Conservation (phyloP, 768 basidiomycete species). For the Dacryopinax primogenitus region DNA sequence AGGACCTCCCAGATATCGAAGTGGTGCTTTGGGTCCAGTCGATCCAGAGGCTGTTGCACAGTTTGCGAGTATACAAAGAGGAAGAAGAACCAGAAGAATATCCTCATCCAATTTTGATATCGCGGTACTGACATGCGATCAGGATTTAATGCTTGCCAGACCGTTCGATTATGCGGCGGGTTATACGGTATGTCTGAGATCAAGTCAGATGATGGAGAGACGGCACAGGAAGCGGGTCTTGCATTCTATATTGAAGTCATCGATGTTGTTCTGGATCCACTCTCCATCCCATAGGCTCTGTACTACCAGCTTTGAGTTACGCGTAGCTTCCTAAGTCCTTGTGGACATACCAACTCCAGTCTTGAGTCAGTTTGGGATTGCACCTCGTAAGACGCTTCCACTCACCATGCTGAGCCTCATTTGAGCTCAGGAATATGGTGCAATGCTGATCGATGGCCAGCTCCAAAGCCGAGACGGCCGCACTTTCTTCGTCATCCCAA, state of each 20-base stretch:
- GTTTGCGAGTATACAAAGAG: constrained; percentile 67
- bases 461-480: constrained; percentile 66
- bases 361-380: too few species aligned
- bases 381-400: neutral
- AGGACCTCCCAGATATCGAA: constrained; percentile 71
- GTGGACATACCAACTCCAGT: too few species aligned
- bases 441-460: constrained; percentile 86
- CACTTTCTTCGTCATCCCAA: constrained; percentile 62
- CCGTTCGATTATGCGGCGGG: constrained; percentile 38
- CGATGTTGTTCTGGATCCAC: constrained; percentile 64
- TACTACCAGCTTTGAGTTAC: constrained; percentile 46
- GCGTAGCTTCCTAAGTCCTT: too few species aligned
- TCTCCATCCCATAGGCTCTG: constrained; percentile 71
- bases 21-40: constrained; percentile 40
- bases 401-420: constrained; percentile 68
- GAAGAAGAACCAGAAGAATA: constrained; percentile 64
- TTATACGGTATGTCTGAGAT: constrained; percentile 53
- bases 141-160: constrained; percentile 65
- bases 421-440: constrained; percentile 72
- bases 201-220: constrained; percentile 13
- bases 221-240: constrained; percentile 18
- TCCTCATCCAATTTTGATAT: constrained; percentile 80
- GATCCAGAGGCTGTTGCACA: constrained; percentile 71
- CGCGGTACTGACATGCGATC: constrained; percentile 68
- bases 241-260: constrained; percentile 69